Evolutionary conservation across 2,329 filamentous ascomycete species (phyloP), one percentile per base, ranked within the genome.

Genomic region (Colletotrichum costaricense): DNA sequence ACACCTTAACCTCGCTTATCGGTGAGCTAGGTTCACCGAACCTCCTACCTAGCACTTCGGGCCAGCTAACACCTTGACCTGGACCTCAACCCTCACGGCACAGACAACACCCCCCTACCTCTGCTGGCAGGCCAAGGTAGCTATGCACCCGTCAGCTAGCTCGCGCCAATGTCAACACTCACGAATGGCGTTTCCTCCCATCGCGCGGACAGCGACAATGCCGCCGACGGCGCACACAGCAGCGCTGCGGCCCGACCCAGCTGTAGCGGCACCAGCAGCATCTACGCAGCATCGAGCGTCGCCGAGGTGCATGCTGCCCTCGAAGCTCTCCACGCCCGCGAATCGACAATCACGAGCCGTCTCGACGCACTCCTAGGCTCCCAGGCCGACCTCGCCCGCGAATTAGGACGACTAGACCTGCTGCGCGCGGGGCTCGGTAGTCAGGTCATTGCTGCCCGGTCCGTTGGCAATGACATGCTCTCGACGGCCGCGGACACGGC

Each of bases 401-500:
- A 98, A 79, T 88, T 99, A 63, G 92, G 92, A 74, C 93, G 96
- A 22, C 89, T 99, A 75, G 97, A 99, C 83, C 88, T 98, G 35
- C 89, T 98, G 67, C 94, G 97, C 76, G 95, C 95, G 55, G 93
- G 95, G 75, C 89, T 98, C 38, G 95, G 95, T 72, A 91, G 95
- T 5, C 97, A 98, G 80, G 94, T 93, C 63, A 93, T 95, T 79
- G 93, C 94, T 63, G 93, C 95, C 16, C 91, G 96, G 75, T 88
- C 92, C 57, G 93, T 99, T 79, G 94, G 94, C 87, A 94, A 95
- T 89, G 93, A 92, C 81, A 98, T 98, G 94, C 92, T 99, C 73
- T 92, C 94, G 54, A 90, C 92, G 56, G 95, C 97, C 35, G 94
- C 97, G 24, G 89, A 93, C 64, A 98, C 95, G 42, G 97, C 97